phyloP scores from a whole-genome alignment of 1,139 yeast genomes.

The Blastobotrys elegans region DNA sequence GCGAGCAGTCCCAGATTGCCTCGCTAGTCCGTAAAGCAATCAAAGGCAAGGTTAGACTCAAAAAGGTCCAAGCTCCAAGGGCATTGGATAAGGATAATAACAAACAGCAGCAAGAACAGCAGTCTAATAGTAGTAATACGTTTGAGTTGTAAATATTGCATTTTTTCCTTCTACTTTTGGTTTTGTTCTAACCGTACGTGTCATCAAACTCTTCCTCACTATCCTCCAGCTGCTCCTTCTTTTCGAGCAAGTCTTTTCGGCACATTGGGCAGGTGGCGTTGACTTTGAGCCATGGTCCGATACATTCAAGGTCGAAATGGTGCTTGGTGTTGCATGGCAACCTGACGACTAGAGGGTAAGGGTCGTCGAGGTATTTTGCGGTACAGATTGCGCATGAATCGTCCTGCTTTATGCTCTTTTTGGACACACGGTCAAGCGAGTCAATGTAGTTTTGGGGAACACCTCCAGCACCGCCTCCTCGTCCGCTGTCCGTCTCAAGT shows the following conservation, averaged over 20 bases:
- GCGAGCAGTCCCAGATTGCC: slow-evolving; percentile 50
- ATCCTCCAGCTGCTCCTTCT: slow-evolving; percentile 49
- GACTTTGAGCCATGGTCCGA: slow-evolving; percentile 80
- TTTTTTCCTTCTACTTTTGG: too few species aligned
- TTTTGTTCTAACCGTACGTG: slow-evolving; percentile 51
- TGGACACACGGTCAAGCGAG: slow-evolving; percentile 63
- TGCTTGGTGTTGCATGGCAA: slow-evolving; percentile 73
- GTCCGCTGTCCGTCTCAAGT: slow-evolving; percentile 17
- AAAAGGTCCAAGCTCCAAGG: too few species aligned
- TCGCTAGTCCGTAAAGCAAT: slow-evolving; percentile 54
- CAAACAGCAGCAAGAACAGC: too few species aligned
- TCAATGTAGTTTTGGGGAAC: slow-evolving; percentile 70
- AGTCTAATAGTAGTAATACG: background rate
- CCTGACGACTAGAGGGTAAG: slow-evolving; percentile 72
- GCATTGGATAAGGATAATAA: too few species aligned
- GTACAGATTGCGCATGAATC: slow-evolving; percentile 86
- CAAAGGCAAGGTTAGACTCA: slow-evolving; percentile 24
- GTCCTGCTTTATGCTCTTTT: slow-evolving; percentile 44
- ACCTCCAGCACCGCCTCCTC: slow-evolving; percentile 39
- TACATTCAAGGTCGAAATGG: slow-evolving; percentile 81
- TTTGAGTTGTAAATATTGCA: background rate
- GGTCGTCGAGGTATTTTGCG: slow-evolving; percentile 61
- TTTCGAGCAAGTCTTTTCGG: slow-evolving; percentile 58
- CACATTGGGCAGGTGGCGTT: slow-evolving; percentile 88
- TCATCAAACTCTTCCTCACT: slow-evolving; percentile 74